Evolutionary conservation across 345 rosid species (phyloP), one percentile per base, ranked within the genome.

Genomic region (Noccaea caerulescens): DNA sequence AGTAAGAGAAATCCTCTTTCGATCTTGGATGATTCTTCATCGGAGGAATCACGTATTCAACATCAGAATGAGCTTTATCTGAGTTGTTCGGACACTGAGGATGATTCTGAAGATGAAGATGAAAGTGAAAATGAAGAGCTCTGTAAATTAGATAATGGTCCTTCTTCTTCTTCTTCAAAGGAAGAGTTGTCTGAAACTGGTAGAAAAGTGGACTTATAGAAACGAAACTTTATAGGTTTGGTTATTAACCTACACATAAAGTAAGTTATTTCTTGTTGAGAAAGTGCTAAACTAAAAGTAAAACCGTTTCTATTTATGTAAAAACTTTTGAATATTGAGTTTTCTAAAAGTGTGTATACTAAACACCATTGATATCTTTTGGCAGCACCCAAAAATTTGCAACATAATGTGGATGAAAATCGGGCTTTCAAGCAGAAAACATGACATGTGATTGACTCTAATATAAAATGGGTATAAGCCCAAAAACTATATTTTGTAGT

Each of bases 1-100:
- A 84, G 69, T 58, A 43, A 82, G 36, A 77, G 86, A 69, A 83
- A 76, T 78, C 91, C 90, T 34, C 66, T 81, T 39, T 80, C 87
- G 41, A 73, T 82, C 60, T 68, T 84, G 79, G 90, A 87, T 58
- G 87, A 84, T 44, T 39, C 53, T 58, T 69, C 83, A 12, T 58
- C 37, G 0, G 82, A 72, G 0, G 82, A 72, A 70, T 80, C 82
- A 25, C 2, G 68, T 68, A 42, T 70, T 55, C 34, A 41, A 11
- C 68, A 68, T 25, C 27, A 3, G 27, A 7, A 47, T 14, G 62
- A 47, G 25, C 58, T 68, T 23, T 38, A 74, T 78, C 37, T 66
- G 25, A 61, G 57, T 68, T 42, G 56, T 68, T 66, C 77, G 1
- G 85, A 73, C 9, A 60, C 42, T 11, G 81, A 77, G 74, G 69